A percentile compares a stretch with the other conserved stretches of the same genome.
Evolutionary conservation across 345 rosid genomes (phyloP).

Genomic region (Citrus hindsii): DNA sequence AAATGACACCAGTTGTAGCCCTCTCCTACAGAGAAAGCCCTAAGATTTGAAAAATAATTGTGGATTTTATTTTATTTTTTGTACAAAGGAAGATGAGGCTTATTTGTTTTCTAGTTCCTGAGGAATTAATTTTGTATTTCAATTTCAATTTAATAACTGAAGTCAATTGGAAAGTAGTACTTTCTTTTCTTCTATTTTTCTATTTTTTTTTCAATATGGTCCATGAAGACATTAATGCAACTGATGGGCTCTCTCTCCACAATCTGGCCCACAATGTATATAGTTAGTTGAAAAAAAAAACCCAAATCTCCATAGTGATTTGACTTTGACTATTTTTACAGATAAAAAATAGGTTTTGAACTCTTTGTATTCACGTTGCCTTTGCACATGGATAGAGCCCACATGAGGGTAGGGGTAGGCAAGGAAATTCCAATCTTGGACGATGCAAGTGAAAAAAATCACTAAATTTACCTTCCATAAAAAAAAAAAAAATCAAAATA

Average conservation of each 20-base stretch:
- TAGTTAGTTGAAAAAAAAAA: no score
- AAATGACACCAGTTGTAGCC: conserved; percentile 30
- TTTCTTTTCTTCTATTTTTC: neutral
- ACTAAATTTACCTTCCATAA: neutral
- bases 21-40: conserved; percentile 39
- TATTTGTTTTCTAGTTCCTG: conserved; percentile 10
- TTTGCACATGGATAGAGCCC: conserved; percentile 48
- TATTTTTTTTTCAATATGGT: neutral
- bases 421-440: conserved; percentile 6
- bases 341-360: neutral
- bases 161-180: conserved; percentile 18
- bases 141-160: neutral
- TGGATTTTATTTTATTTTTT: conserved; percentile 11
- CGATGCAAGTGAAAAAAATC: neutral
- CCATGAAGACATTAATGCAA: conserved; percentile 11
- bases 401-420: neutral
- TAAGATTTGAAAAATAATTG: conserved; percentile 13
- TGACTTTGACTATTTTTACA: conserved; percentile 12
- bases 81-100: conserved; percentile 59
- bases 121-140: conserved; percentile 7
- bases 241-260: conserved; percentile 25
- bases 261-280: conserved; percentile 10
- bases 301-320: conserved; percentile 11
- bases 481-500: neutral
- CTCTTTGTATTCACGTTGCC: conserved; percentile 16